phyloP scores from a whole-genome alignment of 2,329 filamentous ascomycete genomes.

The Hymenoscyphus infarciens region DNA sequence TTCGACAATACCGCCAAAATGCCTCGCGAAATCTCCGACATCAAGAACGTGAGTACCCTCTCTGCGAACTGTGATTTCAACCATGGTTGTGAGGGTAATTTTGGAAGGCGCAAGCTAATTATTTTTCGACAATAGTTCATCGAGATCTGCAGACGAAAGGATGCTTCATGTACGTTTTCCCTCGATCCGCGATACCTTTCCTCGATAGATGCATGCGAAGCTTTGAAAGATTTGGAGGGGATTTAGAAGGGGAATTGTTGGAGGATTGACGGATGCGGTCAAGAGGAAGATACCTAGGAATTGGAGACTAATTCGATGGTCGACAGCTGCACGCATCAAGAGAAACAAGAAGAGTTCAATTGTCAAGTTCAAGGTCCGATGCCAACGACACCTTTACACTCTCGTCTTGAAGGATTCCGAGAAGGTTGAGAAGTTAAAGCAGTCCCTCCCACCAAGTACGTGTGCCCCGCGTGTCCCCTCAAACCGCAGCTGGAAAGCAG shows the following conservation, averaged over 20 bases:
- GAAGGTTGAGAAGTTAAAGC: slow-evolving; percentile 99
- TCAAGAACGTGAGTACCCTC: slow-evolving; percentile 67
- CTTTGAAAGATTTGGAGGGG: not conserved
- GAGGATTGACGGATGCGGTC: slow-evolving; percentile 1
- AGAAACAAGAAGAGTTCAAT: slow-evolving; percentile 85
- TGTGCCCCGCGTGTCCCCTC: slow-evolving; percentile 23
- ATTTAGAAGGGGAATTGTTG: not conserved
- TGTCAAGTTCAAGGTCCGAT: slow-evolving; percentile 99
- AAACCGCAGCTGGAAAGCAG: too few species aligned
- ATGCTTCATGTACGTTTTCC: slow-evolving; percentile 87
- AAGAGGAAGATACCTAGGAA: not conserved
- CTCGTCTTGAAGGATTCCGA: slow-evolving; percentile 97
- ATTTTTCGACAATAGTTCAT: slow-evolving; percentile 68
- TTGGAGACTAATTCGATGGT: slow-evolving; percentile 18
- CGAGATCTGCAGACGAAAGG: slow-evolving; percentile 99
- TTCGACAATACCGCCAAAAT: slow-evolving; percentile 28
- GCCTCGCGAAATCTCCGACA: slow-evolving; percentile 52
- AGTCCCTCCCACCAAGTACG: slow-evolving; percentile 95
- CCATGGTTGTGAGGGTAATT: not conserved
- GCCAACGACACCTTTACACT: slow-evolving; percentile 94
- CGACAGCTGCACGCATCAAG: slow-evolving; percentile 83
- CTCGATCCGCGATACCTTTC: not conserved
- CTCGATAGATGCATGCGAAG: not conserved
- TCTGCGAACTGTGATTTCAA: not conserved
- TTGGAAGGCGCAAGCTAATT: not conserved